phyloP scores from a whole-genome alignment of 1,284 basidiomycete species.

The Cryptococcus maquisensis region DNA sequence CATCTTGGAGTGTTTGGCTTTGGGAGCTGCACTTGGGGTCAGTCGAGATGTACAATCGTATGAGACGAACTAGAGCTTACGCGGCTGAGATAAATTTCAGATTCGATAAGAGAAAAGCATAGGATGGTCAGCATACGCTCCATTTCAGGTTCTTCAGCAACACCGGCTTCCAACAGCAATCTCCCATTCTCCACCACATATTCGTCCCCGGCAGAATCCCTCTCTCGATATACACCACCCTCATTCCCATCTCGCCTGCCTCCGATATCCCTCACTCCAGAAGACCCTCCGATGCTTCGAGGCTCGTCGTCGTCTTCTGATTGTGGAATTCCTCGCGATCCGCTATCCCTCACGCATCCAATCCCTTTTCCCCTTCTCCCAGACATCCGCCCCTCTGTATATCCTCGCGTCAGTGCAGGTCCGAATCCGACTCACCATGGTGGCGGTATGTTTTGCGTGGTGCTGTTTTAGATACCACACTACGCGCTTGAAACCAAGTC shows the following conservation, averaged over 20 bases:
- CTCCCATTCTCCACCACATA: background rate
- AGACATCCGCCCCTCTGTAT: no score
- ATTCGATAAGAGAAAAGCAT: slow-evolving; percentile 2
- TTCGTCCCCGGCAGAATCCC: background rate
- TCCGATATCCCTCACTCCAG: background rate
- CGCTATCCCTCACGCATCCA: background rate
- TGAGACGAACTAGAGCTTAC: slow-evolving; percentile 13
- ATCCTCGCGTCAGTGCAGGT: no score
- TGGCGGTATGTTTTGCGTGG: background rate
- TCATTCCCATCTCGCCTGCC: background rate
- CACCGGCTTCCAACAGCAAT: background rate
- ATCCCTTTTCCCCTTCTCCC: no score
- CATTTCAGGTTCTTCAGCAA: background rate
- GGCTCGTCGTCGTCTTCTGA: no score
- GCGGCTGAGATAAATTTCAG: slow-evolving; percentile 15
- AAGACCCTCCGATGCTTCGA: no score
- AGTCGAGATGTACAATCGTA: background rate
- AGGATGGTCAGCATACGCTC: slow-evolving; percentile 1
- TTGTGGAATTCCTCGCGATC: no score
- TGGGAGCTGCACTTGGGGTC: slow-evolving; percentile 53
- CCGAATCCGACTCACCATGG: slow-evolving; percentile 8
- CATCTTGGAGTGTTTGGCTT: slow-evolving; percentile 98
- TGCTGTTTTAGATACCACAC: background rate
- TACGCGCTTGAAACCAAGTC: background rate
- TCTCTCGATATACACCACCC: background rate